Percentiles rank a stretch among this genome's conserved stretches.
These are phyloP conservation scores for Salvia splendens DNA, from an alignment of 257 asterid species.

Conservation along the genomic window DNA sequence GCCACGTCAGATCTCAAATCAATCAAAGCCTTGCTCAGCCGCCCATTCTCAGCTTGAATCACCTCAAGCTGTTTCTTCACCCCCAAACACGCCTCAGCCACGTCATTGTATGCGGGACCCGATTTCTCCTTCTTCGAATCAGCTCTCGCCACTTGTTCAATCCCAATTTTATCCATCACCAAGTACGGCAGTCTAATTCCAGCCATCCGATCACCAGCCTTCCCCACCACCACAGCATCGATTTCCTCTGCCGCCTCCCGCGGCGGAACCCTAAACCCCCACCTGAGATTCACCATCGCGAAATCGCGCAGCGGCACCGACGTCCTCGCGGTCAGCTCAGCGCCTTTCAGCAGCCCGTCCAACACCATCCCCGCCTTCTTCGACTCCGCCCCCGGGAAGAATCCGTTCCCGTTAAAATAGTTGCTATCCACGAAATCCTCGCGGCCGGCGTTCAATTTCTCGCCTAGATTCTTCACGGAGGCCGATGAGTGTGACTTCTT, in stretches of 20 bases:
- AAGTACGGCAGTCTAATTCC: slow-evolving; percentile 60
- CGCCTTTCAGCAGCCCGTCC: slow-evolving; percentile 52
- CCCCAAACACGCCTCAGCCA: slow-evolving; percentile 67
- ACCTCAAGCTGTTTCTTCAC: slow-evolving; percentile 74
- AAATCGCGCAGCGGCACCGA: slow-evolving; percentile 56
- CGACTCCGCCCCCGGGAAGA: slow-evolving; percentile 52
- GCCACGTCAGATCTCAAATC: slow-evolving; percentile 76
- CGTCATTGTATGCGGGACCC: slow-evolving; percentile 41
- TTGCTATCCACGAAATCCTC: slow-evolving; percentile 35
- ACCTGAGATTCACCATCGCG: slow-evolving; percentile 64
- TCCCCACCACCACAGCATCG: slow-evolving; percentile 61
- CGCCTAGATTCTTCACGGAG: too few relatives aligned
- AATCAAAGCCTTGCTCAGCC: slow-evolving; percentile 68
- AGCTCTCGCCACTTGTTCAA: slow-evolving; percentile 60
- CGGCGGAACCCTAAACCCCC: slow-evolving; percentile 86
- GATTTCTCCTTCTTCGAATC: slow-evolving; percentile 36
- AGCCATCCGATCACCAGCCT: slow-evolving; percentile 37
- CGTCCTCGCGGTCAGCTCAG: slow-evolving; percentile 69
- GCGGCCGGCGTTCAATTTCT: too few relatives aligned
- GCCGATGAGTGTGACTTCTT: too few relatives aligned
- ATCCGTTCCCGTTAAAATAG: slow-evolving; percentile 22
- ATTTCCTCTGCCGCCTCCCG: slow-evolving; percentile 42
- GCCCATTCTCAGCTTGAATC: slow-evolving; percentile 78
- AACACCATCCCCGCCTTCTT: slow-evolving; percentile 54
- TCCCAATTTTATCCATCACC: slow-evolving; percentile 86